Evolutionary conservation across 495 filamentous ascomycete genomes (phyloP), one percentile per base, ranked within the genome.

Genomic region (Penicillium maclennaniae): DNA sequence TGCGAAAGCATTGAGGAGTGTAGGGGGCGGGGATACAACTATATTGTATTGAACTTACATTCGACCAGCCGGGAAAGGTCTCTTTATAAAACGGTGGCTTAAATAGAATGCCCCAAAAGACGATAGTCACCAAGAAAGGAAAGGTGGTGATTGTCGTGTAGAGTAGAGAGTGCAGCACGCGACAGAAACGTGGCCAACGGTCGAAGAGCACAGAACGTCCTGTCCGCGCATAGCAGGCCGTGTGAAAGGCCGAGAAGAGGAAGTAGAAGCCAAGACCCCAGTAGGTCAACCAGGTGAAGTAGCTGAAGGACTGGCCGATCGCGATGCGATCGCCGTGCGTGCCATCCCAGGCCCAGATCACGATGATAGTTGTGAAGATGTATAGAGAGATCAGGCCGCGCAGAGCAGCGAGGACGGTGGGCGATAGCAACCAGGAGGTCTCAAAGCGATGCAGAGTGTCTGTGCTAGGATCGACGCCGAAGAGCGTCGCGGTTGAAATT

Each of bases 211-310:
- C 68, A 7, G 68, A 68, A 41, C 77, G 75, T 4, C 82, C 82
- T 12, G 67, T 73, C 21, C 72, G 69, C 19, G 79, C 79, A 70
- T 91, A 92, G 43, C 70, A 73, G 45, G 83, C 72, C 0, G 86
- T 88, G 71, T 95, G 89, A 19, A 81, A 43, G 4, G 82, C 71
- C 0, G 82, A 70, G 50, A 84, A 69, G 16, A 82, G 71, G 66
- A 85, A 85, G 74, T 93, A 95, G 72, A 92, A 92, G 17, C 76
- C 84, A 19, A 91, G 59, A 0, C 87, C 87, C 87, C 88, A 92
- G 74, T 87, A 92, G 5, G 84, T 87, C 45, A 88, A 67, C 63
- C 80, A 78, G 39, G 89, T 95, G 75, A 95, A 95, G 79, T 80
- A 95, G 56, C 82, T 86, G 77, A 92, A 93, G 44, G 71, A 71